Evolutionary conservation across 495 filamentous ascomycete species (phyloP).

Genomic region (Xylaria nigripes): DNA sequence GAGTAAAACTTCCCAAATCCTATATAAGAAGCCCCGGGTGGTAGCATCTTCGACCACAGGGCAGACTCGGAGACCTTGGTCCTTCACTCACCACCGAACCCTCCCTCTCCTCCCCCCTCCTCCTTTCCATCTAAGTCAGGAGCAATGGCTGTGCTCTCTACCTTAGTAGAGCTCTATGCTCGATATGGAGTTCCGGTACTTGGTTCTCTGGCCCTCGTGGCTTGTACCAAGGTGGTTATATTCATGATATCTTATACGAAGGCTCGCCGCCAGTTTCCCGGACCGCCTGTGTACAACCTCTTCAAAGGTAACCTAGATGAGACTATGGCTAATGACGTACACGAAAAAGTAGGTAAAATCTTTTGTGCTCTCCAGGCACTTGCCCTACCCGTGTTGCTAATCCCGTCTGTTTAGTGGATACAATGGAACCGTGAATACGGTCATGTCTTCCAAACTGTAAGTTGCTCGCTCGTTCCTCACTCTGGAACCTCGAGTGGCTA

Average conservation of each 20-base stretch:
- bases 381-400: background rate
- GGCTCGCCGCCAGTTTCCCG: constrained; percentile 8
- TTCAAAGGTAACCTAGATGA: constrained; percentile 5
- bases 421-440: constrained; percentile 9
- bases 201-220: background rate
- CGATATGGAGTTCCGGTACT: background rate
- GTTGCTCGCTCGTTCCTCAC: background rate
- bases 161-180: background rate
- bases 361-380: background rate
- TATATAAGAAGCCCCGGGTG: background rate
- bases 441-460: constrained; percentile 5
- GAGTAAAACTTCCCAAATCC: too few relatives aligned
- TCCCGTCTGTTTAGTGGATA: background rate
- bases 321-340: constrained; percentile 5
- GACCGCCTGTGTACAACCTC: constrained; percentile 4
- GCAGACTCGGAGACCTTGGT: background rate
- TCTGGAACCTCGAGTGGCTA: background rate
- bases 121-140: background rate
- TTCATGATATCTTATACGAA: constrained; percentile 5
- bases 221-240: background rate
- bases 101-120: background rate
- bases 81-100: background rate
- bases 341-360: background rate
- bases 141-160: constrained; percentile 2
- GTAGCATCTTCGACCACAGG: background rate